Base-by-base conservation (phyloP, 257 asterid species). In the Petunia axillaris region DNA sequence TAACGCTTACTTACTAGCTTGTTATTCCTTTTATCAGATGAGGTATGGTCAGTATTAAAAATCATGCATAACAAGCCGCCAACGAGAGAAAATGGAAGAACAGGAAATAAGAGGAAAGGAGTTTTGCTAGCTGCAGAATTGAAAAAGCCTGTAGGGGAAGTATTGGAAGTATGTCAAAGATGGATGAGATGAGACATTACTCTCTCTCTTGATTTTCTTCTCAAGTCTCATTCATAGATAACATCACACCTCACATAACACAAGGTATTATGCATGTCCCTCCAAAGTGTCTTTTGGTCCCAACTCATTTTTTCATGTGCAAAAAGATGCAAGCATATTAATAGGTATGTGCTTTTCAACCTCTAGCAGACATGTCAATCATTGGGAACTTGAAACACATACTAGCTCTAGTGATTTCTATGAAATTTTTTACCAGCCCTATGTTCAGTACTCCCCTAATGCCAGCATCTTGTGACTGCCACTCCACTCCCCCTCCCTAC, bases 331-430 rank as follows among this genome's bases (percentile, higher is more conserved):
- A 37, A 39, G 66, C 65, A 44, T 25, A 64, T 65, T 40, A 75
- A 75, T 7, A 43, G 68, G 36, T 76, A 36, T 75, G 62, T 82
- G 37, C 52, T 75, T 60, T 68, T 65, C 16, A 79, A 70, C 62
- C 43, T 80, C n/a, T 76, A 50, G 75, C 84, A 76, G 63, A 76
- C 84, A 80, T 62, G 25, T 80, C 84, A 84, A 84, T 84, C 84
- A 81, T 84, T 81, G 78, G 87, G 39, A 81, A 70, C 84, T 81
- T 84, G 87, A 81, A 84, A 11, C 8, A 59, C 62, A 41, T 57
- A n/a, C 4, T 15, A 36, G 8, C 36, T 52, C 67, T n/a, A 36
- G 48, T 66, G 57, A 4, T 64, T 64, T 41, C 25, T 25, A 25
- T 25, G 38, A 10, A 52, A 8, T 6, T 8, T 52, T 55, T 65